Evolutionary conservation across 306 rosid species (phyloP).

Genomic region (Citrullus colocynthis): DNA sequence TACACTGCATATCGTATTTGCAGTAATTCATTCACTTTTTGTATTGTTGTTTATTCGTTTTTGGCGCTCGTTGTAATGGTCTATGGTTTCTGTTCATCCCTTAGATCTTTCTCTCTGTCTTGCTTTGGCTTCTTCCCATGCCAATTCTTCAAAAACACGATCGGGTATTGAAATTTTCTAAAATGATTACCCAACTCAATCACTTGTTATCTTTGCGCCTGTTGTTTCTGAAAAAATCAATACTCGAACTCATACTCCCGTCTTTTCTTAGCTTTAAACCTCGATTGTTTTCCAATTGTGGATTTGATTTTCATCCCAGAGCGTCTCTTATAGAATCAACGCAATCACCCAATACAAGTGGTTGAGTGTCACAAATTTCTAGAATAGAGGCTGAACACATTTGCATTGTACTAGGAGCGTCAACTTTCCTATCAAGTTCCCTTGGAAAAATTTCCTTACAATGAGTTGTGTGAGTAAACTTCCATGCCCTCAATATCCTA

Average conservation of each 20-base stretch:
- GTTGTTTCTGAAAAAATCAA: conserved; percentile 6
- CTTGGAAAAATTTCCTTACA: too few species aligned
- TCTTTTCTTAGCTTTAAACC: conserved; percentile 9
- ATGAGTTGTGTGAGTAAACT: too few species aligned
- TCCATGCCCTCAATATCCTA: too few species aligned
- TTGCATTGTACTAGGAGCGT: conserved; percentile 6
- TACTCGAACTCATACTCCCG: conserved; percentile 23
- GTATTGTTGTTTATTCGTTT: neutral
- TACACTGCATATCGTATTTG: neutral
- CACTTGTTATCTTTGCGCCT: conserved; percentile 11
- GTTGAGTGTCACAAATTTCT: conserved; percentile 19
- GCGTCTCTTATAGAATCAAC: conserved; percentile 2
- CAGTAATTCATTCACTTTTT: neutral
- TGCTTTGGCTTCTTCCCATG: conserved; percentile 11
- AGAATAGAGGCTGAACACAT: conserved; percentile 43
- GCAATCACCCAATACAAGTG: conserved; percentile 1
- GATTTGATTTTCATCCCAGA: conserved; percentile 2
- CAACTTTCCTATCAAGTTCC: too few species aligned
- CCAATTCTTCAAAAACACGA: conserved; percentile 7
- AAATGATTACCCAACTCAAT: conserved; percentile 27
- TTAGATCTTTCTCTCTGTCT: neutral
- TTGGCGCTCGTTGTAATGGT: neutral
- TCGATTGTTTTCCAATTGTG: conserved; percentile 14
- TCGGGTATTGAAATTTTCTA: conserved; percentile 8
- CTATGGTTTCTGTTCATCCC: neutral